Evolutionary conservation across 306 rosid species (phyloP).

Genomic region (Vigna unguiculata): DNA sequence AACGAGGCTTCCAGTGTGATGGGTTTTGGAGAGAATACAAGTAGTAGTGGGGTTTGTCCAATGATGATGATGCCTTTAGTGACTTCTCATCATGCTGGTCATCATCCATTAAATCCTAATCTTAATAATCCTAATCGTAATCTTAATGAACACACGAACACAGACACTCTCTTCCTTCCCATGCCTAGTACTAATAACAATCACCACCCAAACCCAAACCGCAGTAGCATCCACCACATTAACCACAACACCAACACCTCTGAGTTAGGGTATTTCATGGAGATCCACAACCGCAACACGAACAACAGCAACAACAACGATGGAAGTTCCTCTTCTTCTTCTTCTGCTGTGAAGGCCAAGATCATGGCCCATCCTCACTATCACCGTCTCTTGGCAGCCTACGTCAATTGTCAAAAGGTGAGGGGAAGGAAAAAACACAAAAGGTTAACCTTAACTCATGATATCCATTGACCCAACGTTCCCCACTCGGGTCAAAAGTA

Average conservation of each 20-base stretch:
- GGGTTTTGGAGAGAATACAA: conserved; percentile 65
- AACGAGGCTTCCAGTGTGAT: conserved; percentile 46
- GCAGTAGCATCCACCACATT: conserved; percentile 32
- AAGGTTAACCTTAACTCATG: conserved; percentile 11
- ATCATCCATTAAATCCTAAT: conserved; percentile 48
- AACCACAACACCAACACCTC: conserved; percentile 26
- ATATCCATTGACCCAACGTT: conserved; percentile 31
- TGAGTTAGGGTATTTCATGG: conserved; percentile 62
- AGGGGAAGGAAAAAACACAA: background rate
- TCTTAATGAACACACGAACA: conserved; percentile 16
- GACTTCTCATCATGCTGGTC: conserved; percentile 49
- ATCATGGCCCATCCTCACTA: conserved; percentile 96
- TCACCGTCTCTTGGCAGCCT: conserved; percentile 82
- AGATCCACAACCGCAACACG: conserved; percentile 28
- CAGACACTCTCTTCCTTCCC: conserved; percentile 47
- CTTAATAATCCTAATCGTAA: conserved; percentile 27
- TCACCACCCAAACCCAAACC: conserved; percentile 41
- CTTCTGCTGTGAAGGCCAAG: conserved; percentile 69
- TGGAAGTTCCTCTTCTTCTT: conserved; percentile 39
- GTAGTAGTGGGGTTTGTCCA: conserved; percentile 57
- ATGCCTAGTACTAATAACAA: conserved; percentile 38
- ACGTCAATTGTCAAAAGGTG: conserved; percentile 88
- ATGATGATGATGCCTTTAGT: conserved; percentile 74
- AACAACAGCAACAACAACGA: conserved; percentile 40
- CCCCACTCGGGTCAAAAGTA: conserved; percentile 21